phyloP scores from a whole-genome alignment of 345 rosid genomes.

The Streptanthus diversifolius region DNA sequence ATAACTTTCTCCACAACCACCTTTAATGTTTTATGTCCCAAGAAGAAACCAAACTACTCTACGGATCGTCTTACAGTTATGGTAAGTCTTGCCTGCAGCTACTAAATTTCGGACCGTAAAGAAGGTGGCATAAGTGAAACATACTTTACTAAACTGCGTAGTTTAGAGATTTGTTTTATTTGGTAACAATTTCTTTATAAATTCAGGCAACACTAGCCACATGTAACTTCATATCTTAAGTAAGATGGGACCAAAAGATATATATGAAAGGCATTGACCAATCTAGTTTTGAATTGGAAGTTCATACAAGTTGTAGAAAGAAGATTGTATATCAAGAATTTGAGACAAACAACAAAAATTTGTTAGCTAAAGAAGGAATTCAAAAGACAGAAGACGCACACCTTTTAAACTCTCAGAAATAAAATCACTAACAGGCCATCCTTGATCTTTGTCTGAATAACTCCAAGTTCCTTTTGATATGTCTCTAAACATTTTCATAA shows the following conservation, averaged over 20 bases:
- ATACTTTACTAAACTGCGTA: too few species aligned
- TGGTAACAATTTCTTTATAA: too few species aligned
- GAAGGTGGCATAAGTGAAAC: conserved; percentile 58
- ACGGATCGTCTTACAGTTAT: conserved; percentile 33
- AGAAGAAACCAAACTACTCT: conserved; percentile 52
- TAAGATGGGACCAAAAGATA: neutral
- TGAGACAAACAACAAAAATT: neutral
- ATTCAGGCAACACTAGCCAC: neutral
- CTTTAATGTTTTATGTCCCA: conserved; percentile 42
- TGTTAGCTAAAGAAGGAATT: neutral
- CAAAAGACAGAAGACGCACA: neutral
- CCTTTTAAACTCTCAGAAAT: conserved; percentile 63
- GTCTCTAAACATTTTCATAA: conserved; percentile 47
- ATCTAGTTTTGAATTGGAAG: neutral
- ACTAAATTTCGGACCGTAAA: conserved; percentile 45
- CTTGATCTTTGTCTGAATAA: conserved; percentile 67
- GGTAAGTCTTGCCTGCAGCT: conserved; percentile 42
- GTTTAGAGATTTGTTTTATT: too few species aligned
- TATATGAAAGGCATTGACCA: neutral
- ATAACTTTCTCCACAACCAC: conserved; percentile 70
- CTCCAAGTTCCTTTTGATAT: conserved; percentile 66
- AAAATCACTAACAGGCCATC: conserved; percentile 70
- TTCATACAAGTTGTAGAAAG: neutral
- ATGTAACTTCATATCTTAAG: neutral
- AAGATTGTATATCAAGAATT: neutral